Base-by-base conservation (phyloP, 2,329 filamentous ascomycete species). In the Neopestalotiopsis sp. region DNA sequence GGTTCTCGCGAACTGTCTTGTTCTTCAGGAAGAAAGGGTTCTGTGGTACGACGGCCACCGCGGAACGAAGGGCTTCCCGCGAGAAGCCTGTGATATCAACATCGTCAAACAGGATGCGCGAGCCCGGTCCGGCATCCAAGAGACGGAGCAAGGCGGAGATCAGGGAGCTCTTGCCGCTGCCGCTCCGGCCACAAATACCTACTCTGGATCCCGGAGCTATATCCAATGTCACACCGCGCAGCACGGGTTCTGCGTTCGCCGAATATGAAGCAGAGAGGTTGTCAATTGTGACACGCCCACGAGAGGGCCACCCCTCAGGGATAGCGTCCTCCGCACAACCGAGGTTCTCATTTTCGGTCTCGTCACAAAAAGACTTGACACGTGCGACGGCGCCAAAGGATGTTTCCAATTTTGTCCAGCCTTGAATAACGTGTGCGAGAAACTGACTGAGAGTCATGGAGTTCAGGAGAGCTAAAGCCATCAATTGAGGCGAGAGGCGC, bases 351-450 rank as follows among this genome's bases (percentile, higher is more conserved):
- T 20, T 57, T 10, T 59, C 14, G 17, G 59, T 58, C 14, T 40
- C 32, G 3, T 58, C 38, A 14, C 40, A 65, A 17, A 59, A 67
- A 24, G 61, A 40, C 34, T 68, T 70, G 38, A 68, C 42, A 14
- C 68, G 65, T 9, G 65, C 66, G 34, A 70, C 59, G 12, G 66
- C 68, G 7, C 68, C 68, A 34, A 69, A 38, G 5, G 68, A 70
- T 2, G 66, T 68, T 42, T 70, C 68, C 20, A 70, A 30, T 14
- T 65, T 24, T 5, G 62, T 68, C 61, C 66, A 70, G 49, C 20
- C 38, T 20, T 30, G 49, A 24, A 70, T 64, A 6, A 83, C 71
- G n/a, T 62, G 64, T 1, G 75, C 65, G 2, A 84, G 61, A 20
- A 40, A 30, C 6, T 61, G 59, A 56, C 67, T 45, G 42, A 61